Conservation (phyloP, 306 rosid genomes). For the Datisca glomerata region DNA sequence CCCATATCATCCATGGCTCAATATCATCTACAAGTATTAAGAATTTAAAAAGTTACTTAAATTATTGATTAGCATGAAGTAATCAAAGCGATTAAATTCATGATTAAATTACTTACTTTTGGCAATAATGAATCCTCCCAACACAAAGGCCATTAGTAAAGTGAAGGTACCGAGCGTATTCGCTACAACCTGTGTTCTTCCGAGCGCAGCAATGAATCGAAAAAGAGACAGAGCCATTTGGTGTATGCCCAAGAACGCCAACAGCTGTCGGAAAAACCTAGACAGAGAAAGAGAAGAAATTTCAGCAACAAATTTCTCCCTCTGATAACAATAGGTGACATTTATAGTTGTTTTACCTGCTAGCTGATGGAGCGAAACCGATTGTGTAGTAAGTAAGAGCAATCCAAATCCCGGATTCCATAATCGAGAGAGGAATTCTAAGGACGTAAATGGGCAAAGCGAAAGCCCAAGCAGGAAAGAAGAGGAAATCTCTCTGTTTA, state of each 20-base stretch:
- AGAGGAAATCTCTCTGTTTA: constrained; percentile 60
- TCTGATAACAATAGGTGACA: not conserved
- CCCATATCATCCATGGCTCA: constrained; percentile 64
- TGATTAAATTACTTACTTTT: constrained; percentile 26
- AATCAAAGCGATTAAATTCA: too few relatives aligned
- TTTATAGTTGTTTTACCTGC: too few relatives aligned
- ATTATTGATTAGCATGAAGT: too few relatives aligned
- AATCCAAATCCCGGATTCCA: constrained; percentile 69
- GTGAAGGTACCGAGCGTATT: constrained; percentile 34
- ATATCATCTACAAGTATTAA: constrained; percentile 27
- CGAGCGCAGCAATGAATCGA: constrained; percentile 40
- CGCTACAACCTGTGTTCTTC: constrained; percentile 43
- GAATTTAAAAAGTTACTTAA: too few relatives aligned
- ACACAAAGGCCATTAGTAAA: constrained; percentile 29
- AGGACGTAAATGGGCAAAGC: constrained; percentile 62
- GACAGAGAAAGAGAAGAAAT: not conserved
- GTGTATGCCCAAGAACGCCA: constrained; percentile 43
- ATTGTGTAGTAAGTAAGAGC: constrained; percentile 56
- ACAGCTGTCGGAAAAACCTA: constrained; percentile 47
- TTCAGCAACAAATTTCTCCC: not conserved
- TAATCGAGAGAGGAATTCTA: constrained; percentile 53
- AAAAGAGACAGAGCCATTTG: constrained; percentile 57
- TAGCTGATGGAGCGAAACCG: constrained; percentile 74
- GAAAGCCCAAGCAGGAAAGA: constrained; percentile 67
- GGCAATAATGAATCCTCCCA: constrained; percentile 53